Evolutionary conservation across 768 basidiomycete species (phyloP), one percentile per base, ranked within the genome.

Genomic region (Agrocybe pediades): DNA sequence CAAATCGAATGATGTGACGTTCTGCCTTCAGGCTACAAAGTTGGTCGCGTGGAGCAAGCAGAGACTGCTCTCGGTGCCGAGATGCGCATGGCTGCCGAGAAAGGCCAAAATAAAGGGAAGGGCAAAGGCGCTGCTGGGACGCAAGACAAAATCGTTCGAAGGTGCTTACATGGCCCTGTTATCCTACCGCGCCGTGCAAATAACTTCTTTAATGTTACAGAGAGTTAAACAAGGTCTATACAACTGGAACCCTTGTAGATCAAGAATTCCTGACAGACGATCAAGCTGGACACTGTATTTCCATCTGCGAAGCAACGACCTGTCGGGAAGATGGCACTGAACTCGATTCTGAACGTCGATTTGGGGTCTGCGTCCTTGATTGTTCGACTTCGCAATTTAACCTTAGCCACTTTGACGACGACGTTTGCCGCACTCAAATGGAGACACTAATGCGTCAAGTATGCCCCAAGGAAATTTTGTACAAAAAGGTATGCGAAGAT

Each of bases 1-100:
- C 20, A 24, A 30, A 7, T 5, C 29, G 45, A 16, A 44, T 50
- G 11, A 25, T 7, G 19, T 40, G 16, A 21, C 8, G 13, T 43
- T 24, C 20, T 9, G 21, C 15, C 3, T 54, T 11, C 48, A 89
- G 91, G 92, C 0, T 90, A 95, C 73, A 95, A 95, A 71, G 92
- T 99, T 48, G 97, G 97, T 6, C 87, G 92, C 11, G 97, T 99
- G 16, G 96, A 98, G 65, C 97, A 99, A 69, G 85, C 88, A 0
- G 97, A 99, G 74, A 99, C 97, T 0, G 95, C 95, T 0, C 86
- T 99, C 9, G 97, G 96, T 20, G 93, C 92, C 19, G 96, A 98
- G 70, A 96, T 98, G 91, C 88, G 96, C 24, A 69, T 90, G 55
- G 91, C 92, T 19, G 87, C 85, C 7, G 84, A 82, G 54, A 89